Evolutionary conservation across 2,329 filamentous ascomycete species (phyloP).

Genomic region (Alternaria angustiovoidea): DNA sequence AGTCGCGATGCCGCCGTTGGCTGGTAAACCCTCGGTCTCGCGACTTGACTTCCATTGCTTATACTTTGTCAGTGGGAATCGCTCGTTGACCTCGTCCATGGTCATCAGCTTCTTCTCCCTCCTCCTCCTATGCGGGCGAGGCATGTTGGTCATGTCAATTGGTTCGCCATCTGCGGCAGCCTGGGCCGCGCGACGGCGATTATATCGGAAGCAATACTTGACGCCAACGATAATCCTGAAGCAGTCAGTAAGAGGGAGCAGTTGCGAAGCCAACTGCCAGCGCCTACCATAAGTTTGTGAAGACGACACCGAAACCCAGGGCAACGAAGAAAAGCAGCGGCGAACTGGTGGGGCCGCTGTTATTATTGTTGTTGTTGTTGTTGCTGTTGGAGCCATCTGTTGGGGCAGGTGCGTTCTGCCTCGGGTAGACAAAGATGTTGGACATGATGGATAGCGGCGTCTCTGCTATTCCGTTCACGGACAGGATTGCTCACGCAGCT

Average conservation of each 20-base stretch:
- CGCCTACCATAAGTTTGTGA: constrained; percentile 92
- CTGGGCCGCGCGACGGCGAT: constrained; percentile 85
- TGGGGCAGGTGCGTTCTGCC: constrained; percentile 9
- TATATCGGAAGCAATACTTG: constrained; percentile 99
- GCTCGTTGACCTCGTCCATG: constrained; percentile 98
- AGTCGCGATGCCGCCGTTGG: constrained; percentile 79
- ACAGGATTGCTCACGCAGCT: not conserved
- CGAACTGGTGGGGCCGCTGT: constrained; percentile 68
- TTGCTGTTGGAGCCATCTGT: constrained; percentile 10
- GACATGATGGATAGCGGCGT: constrained; percentile 18
- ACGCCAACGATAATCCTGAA: constrained; percentile 98
- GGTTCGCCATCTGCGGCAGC: constrained; percentile 78
- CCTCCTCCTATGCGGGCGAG: constrained; percentile 81
- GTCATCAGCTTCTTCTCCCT: constrained; percentile 99
- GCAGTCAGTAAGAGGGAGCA: constrained; percentile 30
- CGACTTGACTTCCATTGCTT: constrained; percentile 90
- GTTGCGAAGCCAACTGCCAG: not conserved
- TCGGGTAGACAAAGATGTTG: not conserved
- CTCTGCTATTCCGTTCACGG: constrained; percentile 19
- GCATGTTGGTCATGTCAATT: constrained; percentile 87
- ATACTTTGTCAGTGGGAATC: constrained; percentile 96
- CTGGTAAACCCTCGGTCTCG: constrained; percentile 82
- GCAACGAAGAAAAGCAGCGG: constrained; percentile 92
- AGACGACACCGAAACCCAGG: constrained; percentile 95
- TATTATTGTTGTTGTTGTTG: constrained; percentile 43